Percentiles rank a stretch among this genome's conserved stretches.
phyloP scores from a whole-genome alignment of 2,329 filamentous ascomycete genomes.

The Fusarium continuum region DNA sequence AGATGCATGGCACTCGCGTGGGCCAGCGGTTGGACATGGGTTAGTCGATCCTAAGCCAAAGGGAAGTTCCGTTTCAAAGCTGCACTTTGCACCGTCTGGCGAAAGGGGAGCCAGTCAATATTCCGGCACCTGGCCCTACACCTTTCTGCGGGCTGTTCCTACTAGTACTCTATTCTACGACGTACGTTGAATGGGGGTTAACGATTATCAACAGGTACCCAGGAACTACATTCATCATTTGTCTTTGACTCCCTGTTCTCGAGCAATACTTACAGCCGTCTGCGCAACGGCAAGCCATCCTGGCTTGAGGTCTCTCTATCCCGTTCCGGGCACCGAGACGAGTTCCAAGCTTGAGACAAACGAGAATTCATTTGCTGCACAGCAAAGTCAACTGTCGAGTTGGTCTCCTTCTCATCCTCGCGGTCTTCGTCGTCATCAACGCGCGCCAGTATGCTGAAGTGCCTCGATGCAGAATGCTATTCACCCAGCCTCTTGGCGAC shows the following conservation, averaged over 20 bases:
- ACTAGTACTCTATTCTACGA: too few relatives aligned
- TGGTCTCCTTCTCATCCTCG: constrained; percentile 35
- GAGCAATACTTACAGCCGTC: not conserved
- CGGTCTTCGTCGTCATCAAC: constrained; percentile 30
- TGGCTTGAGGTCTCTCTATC: not conserved
- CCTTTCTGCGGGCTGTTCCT: too few relatives aligned
- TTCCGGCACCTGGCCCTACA: too few relatives aligned
- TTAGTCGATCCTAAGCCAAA: too few relatives aligned
- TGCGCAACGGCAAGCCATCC: not conserved
- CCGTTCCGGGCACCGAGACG: not conserved
- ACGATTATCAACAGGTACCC: too few relatives aligned
- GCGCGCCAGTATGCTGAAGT: constrained; percentile 49
- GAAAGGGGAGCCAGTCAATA: too few relatives aligned
- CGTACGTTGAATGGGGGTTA: too few relatives aligned
- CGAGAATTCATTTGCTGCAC: constrained; percentile 31
- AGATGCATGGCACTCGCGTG: not conserved
- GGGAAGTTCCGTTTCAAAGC: too few relatives aligned
- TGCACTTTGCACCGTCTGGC: too few relatives aligned
- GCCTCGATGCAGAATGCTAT: constrained; percentile 52
- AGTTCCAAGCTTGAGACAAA: constrained; percentile 32
- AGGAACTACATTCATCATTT: too few relatives aligned
- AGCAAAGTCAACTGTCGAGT: constrained; percentile 46
- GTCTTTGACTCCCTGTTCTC: too few relatives aligned
- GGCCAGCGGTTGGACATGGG: too few relatives aligned
- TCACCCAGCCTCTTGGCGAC: constrained; percentile 66